Evolutionary conservation across 2,329 filamentous ascomycete species (phyloP).

Genomic region (Aureobasidium sp.): DNA sequence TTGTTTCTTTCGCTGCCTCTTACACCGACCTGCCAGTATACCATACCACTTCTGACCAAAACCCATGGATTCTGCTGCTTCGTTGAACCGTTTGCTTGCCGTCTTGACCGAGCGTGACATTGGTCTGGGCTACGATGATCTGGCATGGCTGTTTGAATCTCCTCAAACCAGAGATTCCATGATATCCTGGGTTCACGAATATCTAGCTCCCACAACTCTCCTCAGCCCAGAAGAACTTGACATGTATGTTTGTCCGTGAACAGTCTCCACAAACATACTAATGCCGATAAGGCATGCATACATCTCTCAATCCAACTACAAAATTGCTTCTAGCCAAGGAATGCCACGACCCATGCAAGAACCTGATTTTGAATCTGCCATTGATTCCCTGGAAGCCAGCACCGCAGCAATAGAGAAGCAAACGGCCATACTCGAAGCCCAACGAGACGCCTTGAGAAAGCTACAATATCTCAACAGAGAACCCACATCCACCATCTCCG

Average conservation of each 20-base stretch:
- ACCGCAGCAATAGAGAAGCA: constrained; percentile 57
- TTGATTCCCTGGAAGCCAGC: constrained; percentile 54
- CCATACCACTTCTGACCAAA: background rate
- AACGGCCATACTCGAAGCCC: constrained; percentile 50
- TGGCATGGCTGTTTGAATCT: constrained; percentile 40
- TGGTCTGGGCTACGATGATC: constrained; percentile 36
- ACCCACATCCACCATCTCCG: background rate
- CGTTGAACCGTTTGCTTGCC: constrained; percentile 33
- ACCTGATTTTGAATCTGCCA: constrained; percentile 51
- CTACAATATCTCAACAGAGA: constrained; percentile 36
- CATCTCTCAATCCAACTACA: constrained; percentile 1
- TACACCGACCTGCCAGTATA: background rate
- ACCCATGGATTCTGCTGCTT: background rate
- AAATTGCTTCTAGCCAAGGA: background rate
- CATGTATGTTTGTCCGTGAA: constrained; percentile 33
- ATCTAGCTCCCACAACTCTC: constrained; percentile 37
- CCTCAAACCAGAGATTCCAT: constrained; percentile 32
- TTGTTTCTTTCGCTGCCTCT: constrained; percentile 1
- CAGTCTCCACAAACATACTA: background rate
- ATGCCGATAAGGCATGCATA: background rate
- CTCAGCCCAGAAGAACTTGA: constrained; percentile 41
- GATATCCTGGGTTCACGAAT: constrained; percentile 38
- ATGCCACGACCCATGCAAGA: constrained; percentile 44
- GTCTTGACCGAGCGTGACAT: constrained; percentile 38
- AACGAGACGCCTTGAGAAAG: constrained; percentile 52